Evolutionary conservation across 306 rosid species (phyloP).

Genomic region (Vicia villosa): DNA sequence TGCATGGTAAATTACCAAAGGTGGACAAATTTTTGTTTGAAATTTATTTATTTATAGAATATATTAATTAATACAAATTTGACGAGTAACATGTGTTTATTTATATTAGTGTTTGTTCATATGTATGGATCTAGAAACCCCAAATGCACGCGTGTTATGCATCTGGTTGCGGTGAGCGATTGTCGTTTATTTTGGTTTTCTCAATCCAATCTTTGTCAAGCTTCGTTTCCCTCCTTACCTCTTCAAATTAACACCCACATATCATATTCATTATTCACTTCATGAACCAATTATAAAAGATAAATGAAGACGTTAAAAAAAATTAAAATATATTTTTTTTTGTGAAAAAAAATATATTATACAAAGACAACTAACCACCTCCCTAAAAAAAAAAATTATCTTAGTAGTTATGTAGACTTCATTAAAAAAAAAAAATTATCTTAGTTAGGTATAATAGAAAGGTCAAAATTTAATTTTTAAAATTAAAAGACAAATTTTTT

Average conservation of each 20-base stretch:
- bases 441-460: no score
- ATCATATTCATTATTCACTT: background rate
- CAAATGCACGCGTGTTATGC: constrained; percentile 40
- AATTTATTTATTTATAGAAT: background rate
- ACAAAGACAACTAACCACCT: no score
- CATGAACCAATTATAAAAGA: no score
- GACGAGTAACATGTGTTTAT: background rate
- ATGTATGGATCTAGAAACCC: constrained; percentile 37
- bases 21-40: constrained; percentile 19
- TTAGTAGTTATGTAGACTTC: no score
- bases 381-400: no score
- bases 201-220: constrained; percentile 42
- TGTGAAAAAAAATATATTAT: no score
- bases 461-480: no score
- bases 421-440: no score
- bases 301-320: no score
- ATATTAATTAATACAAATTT: background rate
- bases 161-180: constrained; percentile 37
- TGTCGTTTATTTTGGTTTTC: constrained; percentile 42
- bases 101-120: background rate
- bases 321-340: no score
- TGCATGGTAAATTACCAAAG: constrained; percentile 37
- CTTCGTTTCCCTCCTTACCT: constrained; percentile 30
- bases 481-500: no score
- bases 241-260: constrained; percentile 2